Percentiles rank a stretch among this genome's conserved stretches.
phyloP scores from a whole-genome alignment of 495 filamentous ascomycete species.

The Penicillium cataractarum region DNA sequence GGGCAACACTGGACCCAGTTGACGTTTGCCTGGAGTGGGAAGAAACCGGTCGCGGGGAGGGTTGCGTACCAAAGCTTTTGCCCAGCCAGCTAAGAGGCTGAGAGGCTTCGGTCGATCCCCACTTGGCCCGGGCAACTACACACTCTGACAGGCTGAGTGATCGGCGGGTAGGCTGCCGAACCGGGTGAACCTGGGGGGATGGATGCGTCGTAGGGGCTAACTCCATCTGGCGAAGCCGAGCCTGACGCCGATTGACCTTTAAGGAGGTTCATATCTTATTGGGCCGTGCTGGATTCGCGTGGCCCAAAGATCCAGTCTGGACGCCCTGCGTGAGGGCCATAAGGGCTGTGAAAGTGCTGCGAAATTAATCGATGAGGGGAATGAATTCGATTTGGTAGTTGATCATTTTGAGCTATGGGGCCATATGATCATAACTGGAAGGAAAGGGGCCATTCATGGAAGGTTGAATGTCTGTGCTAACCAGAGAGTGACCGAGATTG shows the following conservation, averaged over 20 bases:
- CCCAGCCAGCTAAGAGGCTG: background rate
- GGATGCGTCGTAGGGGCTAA: constrained; percentile 15
- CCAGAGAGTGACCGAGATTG: background rate
- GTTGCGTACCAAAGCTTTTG: background rate
- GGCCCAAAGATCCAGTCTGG: constrained; percentile 6
- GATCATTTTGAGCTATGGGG: background rate
- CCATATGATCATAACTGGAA: background rate
- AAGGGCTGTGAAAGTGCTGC: background rate
- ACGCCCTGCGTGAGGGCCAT: background rate
- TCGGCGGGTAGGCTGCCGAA: constrained; percentile 18
- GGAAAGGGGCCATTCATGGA: background rate
- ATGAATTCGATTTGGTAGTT: background rate
- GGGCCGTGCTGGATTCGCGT: constrained; percentile 16
- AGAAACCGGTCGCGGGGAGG: background rate
- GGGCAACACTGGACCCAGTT: background rate
- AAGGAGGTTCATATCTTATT: constrained; percentile 5
- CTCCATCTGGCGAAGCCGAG: constrained; percentile 28
- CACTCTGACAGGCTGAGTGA: constrained; percentile 21
- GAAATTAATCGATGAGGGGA: background rate
- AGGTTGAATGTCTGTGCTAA: background rate
- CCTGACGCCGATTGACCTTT: constrained; percentile 3
- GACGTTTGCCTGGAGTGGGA: background rate
- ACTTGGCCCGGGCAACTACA: constrained; percentile 1
- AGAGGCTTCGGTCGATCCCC: background rate
- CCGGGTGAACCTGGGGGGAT: background rate